Conservation (phyloP, 176 grass and related monocot genomes). For the Zoysia japonica region DNA sequence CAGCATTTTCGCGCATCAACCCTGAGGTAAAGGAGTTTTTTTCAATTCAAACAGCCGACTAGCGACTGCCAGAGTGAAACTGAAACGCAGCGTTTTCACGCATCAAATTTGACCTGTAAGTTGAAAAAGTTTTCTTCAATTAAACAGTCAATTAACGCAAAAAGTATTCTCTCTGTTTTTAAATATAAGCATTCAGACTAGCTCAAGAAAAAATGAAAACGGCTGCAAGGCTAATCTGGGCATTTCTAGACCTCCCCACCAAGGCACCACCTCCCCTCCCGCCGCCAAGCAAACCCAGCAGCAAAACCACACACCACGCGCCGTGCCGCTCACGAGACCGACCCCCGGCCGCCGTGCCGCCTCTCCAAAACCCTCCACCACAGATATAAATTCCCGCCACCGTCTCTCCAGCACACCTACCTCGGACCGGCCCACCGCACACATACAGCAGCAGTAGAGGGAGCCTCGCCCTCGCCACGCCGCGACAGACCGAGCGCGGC, state of each 20-base stretch:
- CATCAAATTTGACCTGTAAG: too few species aligned
- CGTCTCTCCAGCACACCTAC: not conserved
- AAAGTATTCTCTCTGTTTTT: too few species aligned
- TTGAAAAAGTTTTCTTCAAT: too few species aligned
- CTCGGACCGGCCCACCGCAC: not conserved
- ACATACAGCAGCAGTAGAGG: not conserved
- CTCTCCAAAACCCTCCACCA: not conserved
- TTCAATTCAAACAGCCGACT: too few species aligned
- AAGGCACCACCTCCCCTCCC: conserved; percentile 11
- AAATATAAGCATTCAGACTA: too few species aligned
- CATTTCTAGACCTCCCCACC: conserved; percentile 48
- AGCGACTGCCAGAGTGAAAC: too few species aligned
- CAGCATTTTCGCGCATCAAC: conserved; percentile 1
- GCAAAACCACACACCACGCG: not conserved
- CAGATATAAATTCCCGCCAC: conserved; percentile 35
- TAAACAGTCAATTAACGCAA: too few species aligned
- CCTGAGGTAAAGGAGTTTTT: not conserved
- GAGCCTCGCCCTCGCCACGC: not conserved
- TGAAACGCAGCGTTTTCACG: too few species aligned
- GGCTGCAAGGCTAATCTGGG: conserved; percentile 15
- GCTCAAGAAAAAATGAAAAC: not conserved
- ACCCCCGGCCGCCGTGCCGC: not conserved
- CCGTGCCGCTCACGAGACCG: conserved; percentile 36
- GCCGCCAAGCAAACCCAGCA: too few species aligned
- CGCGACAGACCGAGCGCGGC: not conserved